A percentile compares a stretch with the other conserved stretches of the same genome.
Conservation (phyloP, 345 rosid species). For the Diplotaxis tenuifolia region DNA sequence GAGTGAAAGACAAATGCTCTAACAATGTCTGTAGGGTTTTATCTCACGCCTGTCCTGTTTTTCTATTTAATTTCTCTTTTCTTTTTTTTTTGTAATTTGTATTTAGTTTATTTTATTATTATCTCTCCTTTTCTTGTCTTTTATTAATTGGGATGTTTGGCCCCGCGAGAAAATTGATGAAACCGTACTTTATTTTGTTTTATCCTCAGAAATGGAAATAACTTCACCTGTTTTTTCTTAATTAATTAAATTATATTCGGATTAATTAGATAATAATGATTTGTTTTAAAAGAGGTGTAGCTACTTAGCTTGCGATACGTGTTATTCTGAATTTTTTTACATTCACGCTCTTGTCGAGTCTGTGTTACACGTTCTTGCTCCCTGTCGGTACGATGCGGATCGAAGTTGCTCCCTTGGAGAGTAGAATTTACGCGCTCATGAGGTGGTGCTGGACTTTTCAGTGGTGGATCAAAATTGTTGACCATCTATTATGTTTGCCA, state of each 20-base stretch:
- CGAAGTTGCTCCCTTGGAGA: not conserved
- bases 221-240: not conserved
- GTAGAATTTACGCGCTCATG: not conserved
- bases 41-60: conserved; percentile 56
- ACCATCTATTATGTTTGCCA: conserved; percentile 32
- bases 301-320: conserved; percentile 16
- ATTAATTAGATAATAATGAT: not conserved
- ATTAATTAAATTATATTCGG: not conserved
- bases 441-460: not conserved
- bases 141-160: conserved; percentile 38
- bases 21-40: conserved; percentile 54
- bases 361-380: conserved; percentile 1
- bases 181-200: conserved; percentile 39
- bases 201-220: conserved; percentile 30
- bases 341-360: not conserved
- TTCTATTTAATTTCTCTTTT: not conserved
- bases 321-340: not conserved
- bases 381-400: conserved; percentile 9
- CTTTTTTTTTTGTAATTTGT: not conserved
- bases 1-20: conserved; percentile 27
- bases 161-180: conserved; percentile 40
- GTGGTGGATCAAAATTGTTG: conserved; percentile 30
- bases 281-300: not conserved
- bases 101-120: not conserved
- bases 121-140: conserved; percentile 5